Evolutionary conservation across 305 asterid genomes (phyloP).

Genomic region (Plantago coronopus): DNA sequence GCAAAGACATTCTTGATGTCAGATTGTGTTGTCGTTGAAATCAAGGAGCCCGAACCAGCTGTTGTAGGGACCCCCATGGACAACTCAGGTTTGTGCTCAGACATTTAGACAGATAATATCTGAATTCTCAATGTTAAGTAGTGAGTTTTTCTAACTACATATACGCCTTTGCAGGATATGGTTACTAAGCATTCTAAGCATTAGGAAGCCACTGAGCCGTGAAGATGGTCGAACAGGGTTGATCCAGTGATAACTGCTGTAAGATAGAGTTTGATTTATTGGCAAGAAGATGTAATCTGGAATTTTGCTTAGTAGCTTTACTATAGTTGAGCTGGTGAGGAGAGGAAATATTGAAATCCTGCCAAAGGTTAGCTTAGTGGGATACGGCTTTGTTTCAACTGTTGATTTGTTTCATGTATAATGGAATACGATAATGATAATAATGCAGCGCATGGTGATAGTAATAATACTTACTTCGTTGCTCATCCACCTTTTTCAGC

Average conservation of each 20-base stretch:
- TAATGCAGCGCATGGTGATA: no score
- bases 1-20: conserved; percentile 98
- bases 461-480: no score
- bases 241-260: no score
- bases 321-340: not conserved
- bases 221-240: not conserved
- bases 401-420: not conserved
- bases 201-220: not conserved
- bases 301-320: not conserved
- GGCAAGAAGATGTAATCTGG: not conserved
- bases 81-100: conserved; percentile 59
- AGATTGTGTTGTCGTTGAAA: conserved; percentile 94
- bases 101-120: not conserved
- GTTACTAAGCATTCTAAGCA: not conserved
- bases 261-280: not conserved
- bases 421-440: not conserved
- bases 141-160: no score
- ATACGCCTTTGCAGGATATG: not conserved
- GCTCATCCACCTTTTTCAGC: no score
- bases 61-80: conserved; percentile 87
- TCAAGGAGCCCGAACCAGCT: conserved; percentile 80
- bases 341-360: not conserved
- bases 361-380: not conserved
- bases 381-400: conserved; percentile 3
- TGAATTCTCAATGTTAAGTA: no score